Evolutionary conservation across 352 stramenopile genomes (phyloP), one percentile per base, ranked within the genome.

Genomic region (Phytopythium helicoides): DNA sequence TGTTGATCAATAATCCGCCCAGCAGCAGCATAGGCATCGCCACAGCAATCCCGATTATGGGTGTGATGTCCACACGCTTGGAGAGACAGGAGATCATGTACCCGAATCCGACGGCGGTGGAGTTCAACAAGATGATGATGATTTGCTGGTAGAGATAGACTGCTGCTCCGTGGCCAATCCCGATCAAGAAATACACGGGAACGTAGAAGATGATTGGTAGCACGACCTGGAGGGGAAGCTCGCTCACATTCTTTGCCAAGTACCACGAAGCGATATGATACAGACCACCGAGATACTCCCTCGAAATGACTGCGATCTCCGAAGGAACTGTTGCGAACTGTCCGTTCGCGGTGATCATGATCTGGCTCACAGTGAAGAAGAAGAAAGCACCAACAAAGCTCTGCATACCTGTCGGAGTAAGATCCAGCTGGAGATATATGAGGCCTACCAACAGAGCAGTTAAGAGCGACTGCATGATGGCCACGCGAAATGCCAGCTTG

Each of bases 11-110:
- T 6, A 77, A 19, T 0, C 60, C 68, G 23, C 60, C 60, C 35
- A 77, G 67, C 22, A 77, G 37, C 25, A 77, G 25, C 36, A 77
- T 67, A 0, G 68, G 68, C 9, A 73, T 50, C 7, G 66, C 40
- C 1, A 70, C 35, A 15, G 61, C 39, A 15, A 73, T 58, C 10
- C 63, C 60, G 14, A 76, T 33, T 22, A 76, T 51, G 3, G 54
- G 56, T 14, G 60, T 48, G 48, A 73, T 54, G 7, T 76, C 54
- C 14, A 37, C 28, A 15, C 56, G 52, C 6, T 46, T 41, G 16
- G 55, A 54, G 16, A 76, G 19, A 21, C 58, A 76, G 6, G 58
- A 61, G 31, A 73, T 55, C 62, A 73, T 73, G 52, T 68, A 67
- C 12, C 58, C 62, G 6, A 69, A 54, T 6, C 54, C 62, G 23